Conservation (phyloP, 805 yeast genomes). For the Kurtzmaniella cleridarum region DNA sequence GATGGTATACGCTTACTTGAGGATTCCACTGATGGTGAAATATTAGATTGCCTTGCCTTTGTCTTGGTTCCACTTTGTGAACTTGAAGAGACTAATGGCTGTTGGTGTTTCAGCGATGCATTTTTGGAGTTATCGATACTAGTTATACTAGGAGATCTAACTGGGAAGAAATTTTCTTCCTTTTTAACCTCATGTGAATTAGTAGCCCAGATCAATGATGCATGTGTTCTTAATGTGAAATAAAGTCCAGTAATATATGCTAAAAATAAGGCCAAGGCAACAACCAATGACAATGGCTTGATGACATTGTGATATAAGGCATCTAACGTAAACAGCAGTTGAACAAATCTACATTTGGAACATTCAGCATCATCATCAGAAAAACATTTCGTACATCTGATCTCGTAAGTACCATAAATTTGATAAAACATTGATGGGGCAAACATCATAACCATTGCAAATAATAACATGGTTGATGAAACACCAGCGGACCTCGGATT, state of each 20-base stretch:
- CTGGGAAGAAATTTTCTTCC: conserved; percentile 14
- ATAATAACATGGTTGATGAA: conserved; percentile 89
- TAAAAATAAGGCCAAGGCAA: conserved; percentile 73
- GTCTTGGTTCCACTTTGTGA: conserved; percentile 6
- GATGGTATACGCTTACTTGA: background rate
- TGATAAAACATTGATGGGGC: conserved; percentile 89
- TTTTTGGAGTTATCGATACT: conserved; percentile 22
- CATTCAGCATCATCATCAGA: conserved; percentile 39
- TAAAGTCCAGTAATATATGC: conserved; percentile 86
- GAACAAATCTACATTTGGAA: conserved; percentile 68
- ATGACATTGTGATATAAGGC: conserved; percentile 60
- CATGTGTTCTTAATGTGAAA: conserved; percentile 94
- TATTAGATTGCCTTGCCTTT: conserved; percentile 3
- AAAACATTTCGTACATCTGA: conserved; percentile 60
- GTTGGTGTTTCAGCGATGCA: conserved; percentile 2
- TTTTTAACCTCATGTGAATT: conserved; percentile 30
- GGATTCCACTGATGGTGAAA: conserved; percentile 13
- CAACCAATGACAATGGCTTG: conserved; percentile 74
- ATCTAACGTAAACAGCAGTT: conserved; percentile 70
- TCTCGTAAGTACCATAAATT: conserved; percentile 81
- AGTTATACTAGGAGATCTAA: conserved; percentile 34
- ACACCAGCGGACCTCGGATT: conserved; percentile 97
- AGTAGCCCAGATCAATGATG: conserved; percentile 89
- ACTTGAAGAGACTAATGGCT: conserved; percentile 8
- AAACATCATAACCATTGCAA: conserved; percentile 85